phyloP scores from a whole-genome alignment of 257 asterid genomes.

The Gentiana straminea region DNA sequence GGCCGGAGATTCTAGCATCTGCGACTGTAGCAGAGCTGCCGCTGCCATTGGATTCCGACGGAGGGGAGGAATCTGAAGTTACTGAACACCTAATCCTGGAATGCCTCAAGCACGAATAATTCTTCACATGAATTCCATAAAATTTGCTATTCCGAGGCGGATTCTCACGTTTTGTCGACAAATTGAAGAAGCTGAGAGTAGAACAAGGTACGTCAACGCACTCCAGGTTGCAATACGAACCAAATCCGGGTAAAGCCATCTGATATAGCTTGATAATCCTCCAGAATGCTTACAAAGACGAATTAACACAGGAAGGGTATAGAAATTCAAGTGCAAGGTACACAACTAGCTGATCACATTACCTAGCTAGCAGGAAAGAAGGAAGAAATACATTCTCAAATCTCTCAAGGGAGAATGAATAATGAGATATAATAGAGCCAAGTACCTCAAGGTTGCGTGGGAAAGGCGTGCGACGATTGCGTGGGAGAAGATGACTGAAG shows the following conservation, averaged over 20 bases:
- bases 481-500: slow-evolving; percentile 44
- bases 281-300: neutral
- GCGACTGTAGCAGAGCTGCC: slow-evolving; percentile 4
- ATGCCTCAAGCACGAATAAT: slow-evolving; percentile 9
- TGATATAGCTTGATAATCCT: slow-evolving; percentile 3
- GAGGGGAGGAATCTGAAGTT: slow-evolving; percentile 27
- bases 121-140: slow-evolving; percentile 5
- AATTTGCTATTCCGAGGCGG: slow-evolving; percentile 14
- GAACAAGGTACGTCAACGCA: slow-evolving; percentile 27
- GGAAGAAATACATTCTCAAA: no score
- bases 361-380: no score
- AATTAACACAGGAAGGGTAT: no score
- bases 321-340: no score
- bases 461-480: slow-evolving; percentile 45
- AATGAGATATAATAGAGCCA: no score
- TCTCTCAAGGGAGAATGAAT: no score
- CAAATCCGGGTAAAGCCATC: slow-evolving; percentile 53
- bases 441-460: slow-evolving; percentile 1
- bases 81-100: slow-evolving; percentile 27
- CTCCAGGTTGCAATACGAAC: slow-evolving; percentile 42
- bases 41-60: slow-evolving; percentile 31
- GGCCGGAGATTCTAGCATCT: slow-evolving; percentile 12
- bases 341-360: no score
- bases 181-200: slow-evolving; percentile 19
- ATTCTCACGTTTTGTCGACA: slow-evolving; percentile 17